A percentile compares a stretch with the other conserved stretches of the same genome.
phyloP scores from a whole-genome alignment of 257 asterid genomes.

The Cynanchum wilfordii region DNA sequence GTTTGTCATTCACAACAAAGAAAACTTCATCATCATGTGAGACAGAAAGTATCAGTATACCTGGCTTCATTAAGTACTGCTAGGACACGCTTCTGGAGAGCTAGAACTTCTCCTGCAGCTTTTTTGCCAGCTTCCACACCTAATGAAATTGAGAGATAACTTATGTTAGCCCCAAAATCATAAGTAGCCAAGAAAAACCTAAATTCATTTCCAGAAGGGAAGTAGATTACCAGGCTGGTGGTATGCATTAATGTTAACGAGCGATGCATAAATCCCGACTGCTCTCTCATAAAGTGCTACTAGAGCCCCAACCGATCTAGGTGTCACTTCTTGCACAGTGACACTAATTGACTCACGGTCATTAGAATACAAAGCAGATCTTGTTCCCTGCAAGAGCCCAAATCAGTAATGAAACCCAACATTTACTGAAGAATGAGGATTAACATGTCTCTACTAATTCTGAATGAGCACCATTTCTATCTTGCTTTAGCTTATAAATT shows the following conservation, averaged over 20 bases:
- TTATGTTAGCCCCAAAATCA: not conserved
- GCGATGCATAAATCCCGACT: slow-evolving; percentile 90
- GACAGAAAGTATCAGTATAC: slow-evolving; percentile 26
- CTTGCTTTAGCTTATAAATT: not conserved
- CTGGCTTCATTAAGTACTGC: slow-evolving; percentile 90
- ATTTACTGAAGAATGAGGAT: not conserved
- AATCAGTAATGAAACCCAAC: slow-evolving; percentile 1
- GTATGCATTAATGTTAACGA: slow-evolving; percentile 91
- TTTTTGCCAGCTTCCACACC: slow-evolving; percentile 99
- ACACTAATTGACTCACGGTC: slow-evolving; percentile 91
- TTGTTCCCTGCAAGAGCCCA: slow-evolving; percentile 62
- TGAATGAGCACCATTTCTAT: not conserved
- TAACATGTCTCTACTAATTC: not conserved
- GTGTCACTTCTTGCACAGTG: slow-evolving; percentile 96
- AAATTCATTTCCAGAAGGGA: not conserved
- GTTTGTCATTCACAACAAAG: no score
- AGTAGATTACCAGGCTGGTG: slow-evolving; percentile 90
- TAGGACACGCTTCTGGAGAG: slow-evolving; percentile 97
- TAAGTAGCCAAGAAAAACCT: not conserved
- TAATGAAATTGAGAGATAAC: slow-evolving; percentile 17
- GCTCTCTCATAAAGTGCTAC: slow-evolving; percentile 97
- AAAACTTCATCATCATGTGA: not conserved
- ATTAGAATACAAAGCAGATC: slow-evolving; percentile 87
- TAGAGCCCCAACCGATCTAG: slow-evolving; percentile 94
- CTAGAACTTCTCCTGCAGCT: slow-evolving; percentile 97